Base-by-base conservation (phyloP, 2,329 filamentous ascomycete genomes). In the Aspergillus quadricinctus region DNA sequence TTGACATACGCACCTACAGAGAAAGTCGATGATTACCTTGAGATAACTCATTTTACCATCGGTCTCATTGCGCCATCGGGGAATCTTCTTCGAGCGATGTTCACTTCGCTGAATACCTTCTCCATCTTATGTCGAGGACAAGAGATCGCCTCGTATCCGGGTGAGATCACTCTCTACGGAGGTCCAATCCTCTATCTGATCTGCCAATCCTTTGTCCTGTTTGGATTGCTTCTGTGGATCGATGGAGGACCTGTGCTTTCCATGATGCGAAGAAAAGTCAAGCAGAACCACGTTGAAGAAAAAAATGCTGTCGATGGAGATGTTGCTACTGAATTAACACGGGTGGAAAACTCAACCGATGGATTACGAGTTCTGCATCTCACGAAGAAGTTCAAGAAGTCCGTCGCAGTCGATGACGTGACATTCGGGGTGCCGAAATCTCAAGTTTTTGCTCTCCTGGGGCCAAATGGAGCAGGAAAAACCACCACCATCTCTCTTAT, bases 401-500 rank as follows among this genome's bases (percentile, higher is more conserved):
- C 88, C 63, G 85, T 86, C 0, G 92, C 90, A 3, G 91, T 97
- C n/a, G 87, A 96, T 64, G 89, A 96, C 65, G 84, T 95, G 45
- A 90, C 88, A 0, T 96, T 97, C 66, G 88, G 88, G 19, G 88
- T 97, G 31, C 83, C 83, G 17, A 85, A 84, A 50, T 88, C 89
- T 50, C 88, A 96, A 69, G 89, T 96, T 0, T 96, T 96, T 73
- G 92, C 92, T 0, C 81, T 97, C 0, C 82, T 97, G 1, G 92
- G 92, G 0, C 92, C 92, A 17, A 96, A 96, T 68, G 92, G 92
- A 25, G 93, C 92, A 1, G 92, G 92, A 56, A 97, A 97, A 67
- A 91, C 88, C 0, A 96, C 92, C 0, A 95, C 89, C 0, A 96
- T 97, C 64, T 90, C 88, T 1, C 79, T 96, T 46, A 91, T 97